Conservation (phyloP, 495 filamentous ascomycete genomes). For the Lophium mytilinum region DNA sequence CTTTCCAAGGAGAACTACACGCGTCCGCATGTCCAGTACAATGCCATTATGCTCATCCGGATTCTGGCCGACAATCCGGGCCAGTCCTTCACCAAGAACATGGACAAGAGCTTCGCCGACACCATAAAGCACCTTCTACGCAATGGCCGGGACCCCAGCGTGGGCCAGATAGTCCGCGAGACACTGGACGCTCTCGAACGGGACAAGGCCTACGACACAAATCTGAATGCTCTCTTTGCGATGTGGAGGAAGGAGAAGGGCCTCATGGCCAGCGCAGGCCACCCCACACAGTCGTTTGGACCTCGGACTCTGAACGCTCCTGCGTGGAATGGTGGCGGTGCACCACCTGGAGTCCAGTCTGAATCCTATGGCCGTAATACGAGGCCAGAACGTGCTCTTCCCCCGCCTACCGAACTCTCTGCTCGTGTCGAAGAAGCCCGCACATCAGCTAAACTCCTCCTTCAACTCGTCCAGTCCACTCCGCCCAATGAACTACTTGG, state of each 20-base stretch:
- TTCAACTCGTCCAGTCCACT: conserved; percentile 80
- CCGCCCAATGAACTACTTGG: conserved; percentile 62
- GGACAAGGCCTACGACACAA: conserved; percentile 63
- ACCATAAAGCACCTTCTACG: conserved; percentile 69
- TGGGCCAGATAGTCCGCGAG: conserved; percentile 78
- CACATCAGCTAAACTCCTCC: conserved; percentile 81
- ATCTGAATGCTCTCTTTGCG: conserved; percentile 53
- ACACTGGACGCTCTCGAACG: conserved; percentile 68
- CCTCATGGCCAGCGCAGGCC: conserved; percentile 18
- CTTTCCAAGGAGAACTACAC: conserved; percentile 58
- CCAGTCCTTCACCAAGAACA: conserved; percentile 72
- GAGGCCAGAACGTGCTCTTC: conserved; percentile 47
- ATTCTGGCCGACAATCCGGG: conserved; percentile 93
- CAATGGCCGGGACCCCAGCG: conserved; percentile 60
- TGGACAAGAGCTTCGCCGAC: conserved; percentile 72
- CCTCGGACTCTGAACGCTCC: conserved; percentile 22
- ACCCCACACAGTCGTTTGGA: not conserved
- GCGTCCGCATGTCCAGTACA: conserved; percentile 73
- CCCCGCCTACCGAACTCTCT: conserved; percentile 69
- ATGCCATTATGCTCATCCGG: conserved; percentile 89
- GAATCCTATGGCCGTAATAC: conserved; percentile 7
- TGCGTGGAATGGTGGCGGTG: conserved; percentile 14
- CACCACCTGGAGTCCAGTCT: not conserved
- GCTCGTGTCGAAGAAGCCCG: conserved; percentile 81
- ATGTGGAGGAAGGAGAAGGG: conserved; percentile 89